These are phyloP conservation scores for Phylloporus sp. DNA, from an alignment of 768 basidiomycete species.

Conservation along the genomic window DNA sequence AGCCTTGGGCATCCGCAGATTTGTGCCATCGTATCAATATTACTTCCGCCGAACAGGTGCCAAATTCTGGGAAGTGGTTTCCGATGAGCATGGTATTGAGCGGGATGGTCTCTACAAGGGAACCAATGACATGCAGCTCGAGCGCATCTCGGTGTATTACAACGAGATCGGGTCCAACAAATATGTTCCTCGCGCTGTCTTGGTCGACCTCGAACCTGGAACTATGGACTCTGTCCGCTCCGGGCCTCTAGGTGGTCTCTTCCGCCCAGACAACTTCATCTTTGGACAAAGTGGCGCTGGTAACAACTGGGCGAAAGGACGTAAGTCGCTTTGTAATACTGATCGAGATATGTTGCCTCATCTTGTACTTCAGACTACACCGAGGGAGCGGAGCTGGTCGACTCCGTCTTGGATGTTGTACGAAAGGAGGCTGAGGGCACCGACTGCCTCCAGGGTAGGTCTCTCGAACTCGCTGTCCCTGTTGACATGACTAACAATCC, in stretches of 20 bases:
- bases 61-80: conserved; percentile 97
- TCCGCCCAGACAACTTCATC: conserved; percentile 98
- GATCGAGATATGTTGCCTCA: not conserved
- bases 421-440: conserved; percentile 98
- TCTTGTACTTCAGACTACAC: conserved; percentile 54
- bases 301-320: conserved; percentile 99
- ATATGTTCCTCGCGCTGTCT: conserved; percentile 97
- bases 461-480: not conserved
- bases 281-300: conserved; percentile 98
- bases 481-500: conserved; percentile 6
- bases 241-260: conserved; percentile 84
- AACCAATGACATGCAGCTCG: conserved; percentile 90
- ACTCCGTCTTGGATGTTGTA: conserved; percentile 95
- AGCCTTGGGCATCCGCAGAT: conserved; percentile 29
- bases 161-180: conserved; percentile 94
- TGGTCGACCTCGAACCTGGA: conserved; percentile 97
- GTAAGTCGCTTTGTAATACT: conserved; percentile 46
- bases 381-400: conserved; percentile 97
- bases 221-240: conserved; percentile 92
- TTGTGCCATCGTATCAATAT: conserved; percentile 16
- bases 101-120: conserved; percentile 92
- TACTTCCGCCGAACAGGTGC: conserved; percentile 51
- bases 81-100: conserved; percentile 96
- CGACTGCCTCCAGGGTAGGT: conserved; percentile 89
- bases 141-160: conserved; percentile 97